phyloP scores from a whole-genome alignment of 75 land plant species.

The Chamaecyparis obtusa region DNA sequence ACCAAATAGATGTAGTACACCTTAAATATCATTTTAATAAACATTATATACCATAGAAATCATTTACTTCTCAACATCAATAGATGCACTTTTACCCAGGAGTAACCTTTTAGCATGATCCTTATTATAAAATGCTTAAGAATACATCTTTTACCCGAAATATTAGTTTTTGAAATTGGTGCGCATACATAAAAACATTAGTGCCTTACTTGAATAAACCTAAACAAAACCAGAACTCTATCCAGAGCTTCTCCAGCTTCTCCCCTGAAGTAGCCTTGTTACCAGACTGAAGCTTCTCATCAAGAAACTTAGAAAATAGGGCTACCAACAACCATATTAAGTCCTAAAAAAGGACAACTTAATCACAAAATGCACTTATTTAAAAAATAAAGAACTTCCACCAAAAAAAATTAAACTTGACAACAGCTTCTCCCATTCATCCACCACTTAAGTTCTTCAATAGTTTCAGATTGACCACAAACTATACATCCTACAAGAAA shows the following conservation, averaged over 20 bases:
- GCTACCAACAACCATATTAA: not conserved
- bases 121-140: conserved; percentile 98
- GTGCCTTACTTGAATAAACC: conserved; percentile 87
- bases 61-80: conserved; percentile 99
- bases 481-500: too few relatives aligned
- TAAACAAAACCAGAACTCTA: conserved; percentile 90
- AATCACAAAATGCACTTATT: not conserved
- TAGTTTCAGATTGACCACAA: not conserved
- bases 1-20: not conserved
- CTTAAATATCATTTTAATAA: not conserved
- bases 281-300: conserved; percentile 99
- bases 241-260: conserved; percentile 93
- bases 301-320: conserved; percentile 70
- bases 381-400: not conserved
- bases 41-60: conserved; percentile 73
- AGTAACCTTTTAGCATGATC: conserved; percentile 96
- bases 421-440: not conserved
- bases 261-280: conserved; percentile 99
- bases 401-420: not conserved
- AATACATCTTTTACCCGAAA: conserved; percentile 96
- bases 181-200: not conserved
- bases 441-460: not conserved
- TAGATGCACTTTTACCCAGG: conserved; percentile 97
- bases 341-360: not conserved
- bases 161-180: not conserved